A percentile compares a stretch with the other conserved stretches of the same genome.
Conservation (phyloP, 1,284 basidiomycete genomes). For the Ustilago trichophora region DNA sequence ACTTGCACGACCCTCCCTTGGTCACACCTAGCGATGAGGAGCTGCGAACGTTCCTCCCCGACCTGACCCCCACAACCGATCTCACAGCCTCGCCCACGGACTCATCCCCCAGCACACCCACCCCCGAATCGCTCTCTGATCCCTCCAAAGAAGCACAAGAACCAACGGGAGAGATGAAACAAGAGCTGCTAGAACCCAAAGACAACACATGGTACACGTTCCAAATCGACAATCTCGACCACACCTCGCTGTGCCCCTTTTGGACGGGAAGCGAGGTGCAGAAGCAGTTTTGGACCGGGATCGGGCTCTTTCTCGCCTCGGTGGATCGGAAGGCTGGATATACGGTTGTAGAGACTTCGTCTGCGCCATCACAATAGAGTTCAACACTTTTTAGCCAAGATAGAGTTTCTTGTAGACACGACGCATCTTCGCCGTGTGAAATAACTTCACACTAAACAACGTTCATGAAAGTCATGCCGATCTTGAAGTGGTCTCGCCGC, state of each 20-base stretch:
- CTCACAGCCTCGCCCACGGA: no score
- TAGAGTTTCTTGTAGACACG: no score
- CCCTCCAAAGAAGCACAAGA: no score
- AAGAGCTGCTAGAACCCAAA: slow-evolving; percentile 6
- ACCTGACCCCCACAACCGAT: neutral
- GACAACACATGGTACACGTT: slow-evolving; percentile 48
- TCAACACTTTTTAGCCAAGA: no score
- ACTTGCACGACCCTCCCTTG: slow-evolving; percentile 14
- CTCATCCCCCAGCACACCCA: no score
- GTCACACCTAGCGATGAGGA: slow-evolving; percentile 31
- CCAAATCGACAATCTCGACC: slow-evolving; percentile 27
- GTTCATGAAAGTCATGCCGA: no score
- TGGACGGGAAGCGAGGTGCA: slow-evolving; percentile 50
- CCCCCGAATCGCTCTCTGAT: no score
- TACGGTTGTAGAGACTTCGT: neutral
- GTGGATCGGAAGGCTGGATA: slow-evolving; percentile 23
- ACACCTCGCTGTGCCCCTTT: slow-evolving; percentile 43
- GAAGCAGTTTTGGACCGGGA: slow-evolving; percentile 45
- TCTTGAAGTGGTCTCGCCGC: no score
- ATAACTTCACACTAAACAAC: no score
- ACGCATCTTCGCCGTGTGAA: no score
- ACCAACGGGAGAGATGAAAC: neutral
- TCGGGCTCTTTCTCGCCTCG: slow-evolving; percentile 36
- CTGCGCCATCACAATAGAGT: no score
- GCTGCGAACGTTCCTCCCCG: slow-evolving; percentile 18